Conservation (phyloP, 1,284 basidiomycete genomes). For the Mrakiaceae sp. region DNA sequence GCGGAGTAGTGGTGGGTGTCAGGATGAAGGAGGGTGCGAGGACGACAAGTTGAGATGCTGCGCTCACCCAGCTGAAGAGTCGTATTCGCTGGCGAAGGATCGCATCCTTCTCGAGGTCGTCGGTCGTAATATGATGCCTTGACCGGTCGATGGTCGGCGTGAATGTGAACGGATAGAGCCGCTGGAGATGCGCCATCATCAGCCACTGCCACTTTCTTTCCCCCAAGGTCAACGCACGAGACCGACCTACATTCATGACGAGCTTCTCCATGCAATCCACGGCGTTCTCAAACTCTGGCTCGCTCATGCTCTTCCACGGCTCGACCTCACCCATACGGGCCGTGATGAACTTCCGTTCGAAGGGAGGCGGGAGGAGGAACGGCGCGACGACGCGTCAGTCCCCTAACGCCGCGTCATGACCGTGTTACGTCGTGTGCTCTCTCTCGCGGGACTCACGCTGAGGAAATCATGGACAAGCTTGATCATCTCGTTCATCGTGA, state of each 20-base stretch:
- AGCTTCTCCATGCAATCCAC: conserved; percentile 99
- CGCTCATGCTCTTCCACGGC: conserved; percentile 59
- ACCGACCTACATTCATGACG: conserved; percentile 95
- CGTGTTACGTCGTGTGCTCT: not conserved
- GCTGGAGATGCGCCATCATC: conserved; percentile 42
- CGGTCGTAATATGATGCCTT: conserved; percentile 69
- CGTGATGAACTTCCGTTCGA: conserved; percentile 58
- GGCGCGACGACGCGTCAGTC: not conserved
- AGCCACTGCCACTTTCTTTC: conserved; percentile 35
- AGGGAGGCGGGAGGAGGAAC: not conserved
- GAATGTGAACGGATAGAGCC: conserved; percentile 46
- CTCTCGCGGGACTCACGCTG: conserved; percentile 43
- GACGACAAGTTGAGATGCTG: too few relatives aligned
- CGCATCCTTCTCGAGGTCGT: conserved; percentile 88
- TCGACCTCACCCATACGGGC: conserved; percentile 75
- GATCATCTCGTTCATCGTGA: conserved; percentile 79
- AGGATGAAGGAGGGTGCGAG: too few relatives aligned
- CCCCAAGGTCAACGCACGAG: not conserved
- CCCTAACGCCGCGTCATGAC: too few relatives aligned
- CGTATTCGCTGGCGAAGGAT: conserved; percentile 82
- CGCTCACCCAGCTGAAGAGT: conserved; percentile 63
- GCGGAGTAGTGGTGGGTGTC: too few relatives aligned
- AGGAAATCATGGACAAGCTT: conserved; percentile 89
- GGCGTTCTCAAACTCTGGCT: conserved; percentile 87
- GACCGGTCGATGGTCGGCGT: conserved; percentile 59